Conservation (phyloP, 2,329 filamentous ascomycete genomes). For the Fusarium sterilihyphosum region DNA sequence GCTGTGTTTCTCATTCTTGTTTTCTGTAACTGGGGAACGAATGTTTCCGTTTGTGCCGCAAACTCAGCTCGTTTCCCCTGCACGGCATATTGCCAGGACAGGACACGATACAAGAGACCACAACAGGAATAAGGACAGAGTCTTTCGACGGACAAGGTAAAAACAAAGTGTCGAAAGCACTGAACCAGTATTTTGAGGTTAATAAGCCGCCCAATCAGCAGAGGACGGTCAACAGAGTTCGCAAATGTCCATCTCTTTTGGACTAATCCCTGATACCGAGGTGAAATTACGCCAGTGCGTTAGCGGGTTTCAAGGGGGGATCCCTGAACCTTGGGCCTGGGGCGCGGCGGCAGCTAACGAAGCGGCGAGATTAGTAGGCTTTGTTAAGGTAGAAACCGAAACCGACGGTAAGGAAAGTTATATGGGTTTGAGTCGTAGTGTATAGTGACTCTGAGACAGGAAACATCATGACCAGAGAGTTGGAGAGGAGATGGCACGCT, state of each 20-base stretch:
- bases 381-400: constrained; percentile 24
- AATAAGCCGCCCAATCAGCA: constrained; percentile 26
- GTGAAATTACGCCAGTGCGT: constrained; percentile 59
- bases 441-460: neutral
- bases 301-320: constrained; percentile 66
- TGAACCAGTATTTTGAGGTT: constrained; percentile 11
- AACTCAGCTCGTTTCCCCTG: constrained; percentile 20
- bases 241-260: constrained; percentile 31
- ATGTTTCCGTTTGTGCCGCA: constrained; percentile 33
- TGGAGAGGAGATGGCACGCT: neutral
- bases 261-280: constrained; percentile 55
- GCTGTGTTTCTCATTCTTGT: constrained; percentile 22
- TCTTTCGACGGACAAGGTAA: constrained; percentile 15
- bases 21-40: constrained; percentile 14
- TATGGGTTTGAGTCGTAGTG: neutral
- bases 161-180: constrained; percentile 22
- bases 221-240: constrained; percentile 2
- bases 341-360: constrained; percentile 37
- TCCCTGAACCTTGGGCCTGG: constrained; percentile 39
- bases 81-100: constrained; percentile 17
- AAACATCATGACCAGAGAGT: neutral
- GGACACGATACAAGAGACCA: neutral
- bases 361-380: constrained; percentile 33
- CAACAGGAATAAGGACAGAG: constrained; percentile 8
- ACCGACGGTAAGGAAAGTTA: constrained; percentile 15